Percentiles rank a stretch among this genome's conserved stretches.
Conservation (phyloP, 257 asterid species). For the Solanum virginianum region DNA sequence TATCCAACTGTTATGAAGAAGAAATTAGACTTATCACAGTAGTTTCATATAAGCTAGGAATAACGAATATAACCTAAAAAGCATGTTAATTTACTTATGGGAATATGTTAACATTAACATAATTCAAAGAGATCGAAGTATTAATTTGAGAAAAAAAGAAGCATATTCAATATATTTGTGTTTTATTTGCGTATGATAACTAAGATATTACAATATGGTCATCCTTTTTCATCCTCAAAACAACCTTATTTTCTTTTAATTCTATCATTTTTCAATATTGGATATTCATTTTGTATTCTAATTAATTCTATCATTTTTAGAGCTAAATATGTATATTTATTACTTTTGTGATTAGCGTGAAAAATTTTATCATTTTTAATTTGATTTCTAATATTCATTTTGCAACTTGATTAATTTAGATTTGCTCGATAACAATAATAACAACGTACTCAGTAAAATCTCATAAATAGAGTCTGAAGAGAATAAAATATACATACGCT, state of each 20-base stretch:
- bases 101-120: background rate
- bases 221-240: background rate
- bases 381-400: background rate
- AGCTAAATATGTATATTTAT: no score
- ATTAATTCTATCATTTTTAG: background rate
- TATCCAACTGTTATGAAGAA: background rate
- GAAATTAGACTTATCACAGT: background rate
- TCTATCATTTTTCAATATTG: no score
- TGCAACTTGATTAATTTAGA: background rate
- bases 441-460: no score
- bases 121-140: background rate
- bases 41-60: background rate
- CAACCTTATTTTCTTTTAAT: background rate
- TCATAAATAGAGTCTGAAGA: rapidly evolving
- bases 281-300: background rate
- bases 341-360: no score
- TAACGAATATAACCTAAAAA: background rate
- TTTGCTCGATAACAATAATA: no score
- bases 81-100: background rate
- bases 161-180: no score
- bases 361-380: no score
- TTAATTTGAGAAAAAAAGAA: background rate
- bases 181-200: background rate
- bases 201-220: no score
- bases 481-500: no score